Percentiles rank a stretch among this genome's conserved stretches.
These are phyloP conservation scores for Hyaloraphidium curvatum DNA, from an alignment of 192 early-diverging fungal species.

Conservation along the genomic window DNA sequence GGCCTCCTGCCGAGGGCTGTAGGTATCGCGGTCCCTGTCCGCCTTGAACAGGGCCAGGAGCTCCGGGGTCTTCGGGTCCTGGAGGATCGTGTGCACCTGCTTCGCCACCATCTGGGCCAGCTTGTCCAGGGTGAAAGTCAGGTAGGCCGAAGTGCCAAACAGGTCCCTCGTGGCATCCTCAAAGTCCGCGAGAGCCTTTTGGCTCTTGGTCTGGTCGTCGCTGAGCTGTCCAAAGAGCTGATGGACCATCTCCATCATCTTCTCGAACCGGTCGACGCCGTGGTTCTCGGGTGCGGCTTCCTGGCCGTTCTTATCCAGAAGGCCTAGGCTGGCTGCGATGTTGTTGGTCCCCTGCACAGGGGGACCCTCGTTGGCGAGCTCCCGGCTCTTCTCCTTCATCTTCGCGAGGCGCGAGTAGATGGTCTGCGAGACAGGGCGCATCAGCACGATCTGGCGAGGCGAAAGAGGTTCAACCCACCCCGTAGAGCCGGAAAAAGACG, in stretches of 20 bases:
- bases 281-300: not conserved
- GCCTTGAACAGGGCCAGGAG: slow-evolving; percentile 45
- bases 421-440: slow-evolving; percentile 29
- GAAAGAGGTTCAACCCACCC: slow-evolving; percentile 32
- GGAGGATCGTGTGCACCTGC: slow-evolving; percentile 45
- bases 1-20: slow-evolving; percentile 23
- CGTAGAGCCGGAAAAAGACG: slow-evolving; percentile 68
- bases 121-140: slow-evolving; percentile 79
- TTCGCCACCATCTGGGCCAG: slow-evolving; percentile 63
- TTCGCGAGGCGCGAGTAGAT: slow-evolving; percentile 63
- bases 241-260: slow-evolving; percentile 51
- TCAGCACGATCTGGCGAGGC: not conserved
- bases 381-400: slow-evolving; percentile 52
- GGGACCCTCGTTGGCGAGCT: slow-evolving; percentile 30
- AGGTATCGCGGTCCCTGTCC: slow-evolving; percentile 22
- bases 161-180: slow-evolving; percentile 73
- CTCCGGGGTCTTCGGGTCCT: slow-evolving; percentile 40
- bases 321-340: slow-evolving; percentile 22
- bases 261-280: slow-evolving; percentile 52
- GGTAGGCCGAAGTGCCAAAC: slow-evolving; percentile 77
- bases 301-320: not conserved
- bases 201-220: slow-evolving; percentile 9
- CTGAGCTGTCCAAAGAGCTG: slow-evolving; percentile 44
- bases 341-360: slow-evolving; percentile 32
- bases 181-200: slow-evolving; percentile 60